Percentiles rank a stretch among this genome's conserved stretches.
These are phyloP conservation scores for Maudiozyma pseudohumilis DNA, from an alignment of 805 yeast species.

Conservation along the genomic window DNA sequence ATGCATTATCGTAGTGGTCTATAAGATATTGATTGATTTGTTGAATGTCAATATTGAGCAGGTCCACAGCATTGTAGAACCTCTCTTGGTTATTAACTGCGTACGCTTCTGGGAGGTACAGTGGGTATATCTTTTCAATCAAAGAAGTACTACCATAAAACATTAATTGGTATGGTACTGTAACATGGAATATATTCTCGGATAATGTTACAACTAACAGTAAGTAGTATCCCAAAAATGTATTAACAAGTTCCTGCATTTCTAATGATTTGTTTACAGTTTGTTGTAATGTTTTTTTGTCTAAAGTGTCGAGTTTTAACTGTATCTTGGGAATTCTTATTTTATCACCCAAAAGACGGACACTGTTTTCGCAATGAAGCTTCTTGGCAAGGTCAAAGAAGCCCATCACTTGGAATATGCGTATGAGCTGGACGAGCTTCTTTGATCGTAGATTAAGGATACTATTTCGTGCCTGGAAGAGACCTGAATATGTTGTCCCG, in stretches of 20 bases:
- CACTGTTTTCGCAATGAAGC: neutral
- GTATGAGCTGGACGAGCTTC: conserved; percentile 14
- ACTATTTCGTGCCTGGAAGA: conserved; percentile 13
- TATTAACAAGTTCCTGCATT: conserved; percentile 10
- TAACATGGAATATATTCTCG: conserved; percentile 10
- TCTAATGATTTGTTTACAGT: conserved; percentile 6
- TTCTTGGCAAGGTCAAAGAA: neutral
- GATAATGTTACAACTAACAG: conserved; percentile 18
- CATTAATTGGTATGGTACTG: conserved; percentile 17
- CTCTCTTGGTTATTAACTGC: conserved; percentile 9
- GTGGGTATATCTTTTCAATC: conserved; percentile 14
- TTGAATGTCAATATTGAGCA: conserved; percentile 17
- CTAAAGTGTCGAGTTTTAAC: neutral
- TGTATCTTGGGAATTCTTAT: neutral
- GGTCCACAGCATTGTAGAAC: conserved; percentile 13
- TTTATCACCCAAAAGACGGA: neutral
- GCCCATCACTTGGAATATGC: conserved; percentile 2
- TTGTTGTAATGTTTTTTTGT: conserved; percentile 6
- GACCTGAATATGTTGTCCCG: conserved; percentile 19
- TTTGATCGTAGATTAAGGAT: conserved; percentile 10
- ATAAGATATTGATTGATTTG: conserved; percentile 24
- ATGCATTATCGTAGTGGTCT: conserved; percentile 35
- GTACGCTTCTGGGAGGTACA: conserved; percentile 14
- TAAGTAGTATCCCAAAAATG: conserved; percentile 23
- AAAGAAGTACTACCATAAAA: conserved; percentile 24